Evolutionary conservation across 2,329 filamentous ascomycete species (phyloP).

Genomic region (Fonsecaea monophora): DNA sequence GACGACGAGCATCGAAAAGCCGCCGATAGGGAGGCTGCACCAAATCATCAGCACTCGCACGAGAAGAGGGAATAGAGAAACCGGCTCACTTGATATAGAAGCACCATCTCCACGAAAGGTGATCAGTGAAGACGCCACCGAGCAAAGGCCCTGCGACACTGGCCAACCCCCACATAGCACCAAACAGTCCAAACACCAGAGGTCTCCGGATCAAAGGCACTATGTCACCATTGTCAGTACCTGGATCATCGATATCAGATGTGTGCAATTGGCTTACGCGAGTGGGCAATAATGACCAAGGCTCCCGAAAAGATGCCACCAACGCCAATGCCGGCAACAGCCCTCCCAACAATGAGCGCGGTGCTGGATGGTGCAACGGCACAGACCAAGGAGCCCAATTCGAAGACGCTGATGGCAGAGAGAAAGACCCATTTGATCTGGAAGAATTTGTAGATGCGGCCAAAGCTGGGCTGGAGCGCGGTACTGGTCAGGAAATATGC

Average conservation of each 20-base stretch:
- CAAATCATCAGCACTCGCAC: slow-evolving; percentile 40
- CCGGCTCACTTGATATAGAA: slow-evolving; percentile 57
- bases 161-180: slow-evolving; percentile 64
- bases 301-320: slow-evolving; percentile 35
- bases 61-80: not conserved
- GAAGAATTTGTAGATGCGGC: slow-evolving; percentile 40
- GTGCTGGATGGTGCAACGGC: slow-evolving; percentile 35
- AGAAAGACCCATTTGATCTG: slow-evolving; percentile 40
- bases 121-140: slow-evolving; percentile 53
- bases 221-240: slow-evolving; percentile 30
- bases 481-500: slow-evolving; percentile 41
- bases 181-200: slow-evolving; percentile 51
- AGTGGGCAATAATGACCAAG: slow-evolving; percentile 39
- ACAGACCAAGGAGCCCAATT: slow-evolving; percentile 41
- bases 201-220: slow-evolving; percentile 36
- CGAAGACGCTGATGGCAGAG: slow-evolving; percentile 36
- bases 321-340: slow-evolving; percentile 40
- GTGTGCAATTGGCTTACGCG: slow-evolving; percentile 27
- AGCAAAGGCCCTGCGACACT: slow-evolving; percentile 49
- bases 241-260: not conserved
- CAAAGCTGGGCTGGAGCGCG: slow-evolving; percentile 37
- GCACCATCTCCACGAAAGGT: slow-evolving; percentile 57
- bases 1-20: slow-evolving; percentile 44
- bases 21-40: slow-evolving; percentile 49
- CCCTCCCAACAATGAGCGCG: slow-evolving; percentile 41